Evolutionary conservation across 2,329 filamentous ascomycete species (phyloP), one percentile per base, ranked within the genome.

Genomic region (Cordyceps sp.): DNA sequence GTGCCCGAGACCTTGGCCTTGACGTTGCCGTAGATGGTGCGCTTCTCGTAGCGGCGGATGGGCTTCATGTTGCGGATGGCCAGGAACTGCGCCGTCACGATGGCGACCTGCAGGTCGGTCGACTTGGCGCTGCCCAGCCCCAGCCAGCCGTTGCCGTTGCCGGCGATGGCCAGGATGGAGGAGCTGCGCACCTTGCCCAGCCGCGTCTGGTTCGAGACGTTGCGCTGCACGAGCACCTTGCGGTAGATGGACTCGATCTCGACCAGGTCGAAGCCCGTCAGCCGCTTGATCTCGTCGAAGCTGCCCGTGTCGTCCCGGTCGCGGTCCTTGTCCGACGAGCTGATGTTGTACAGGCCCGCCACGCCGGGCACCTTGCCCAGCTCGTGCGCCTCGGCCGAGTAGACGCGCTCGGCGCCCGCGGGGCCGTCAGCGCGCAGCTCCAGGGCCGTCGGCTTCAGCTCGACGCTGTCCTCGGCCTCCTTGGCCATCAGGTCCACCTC

Each of bases 41-140:
- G 67, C 45, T 84, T 69, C 63, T 98, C 90, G 51, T 96, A 98
- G 36, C 88, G 68, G 31, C 75, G 73, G 34, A 98, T 73, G n/a
- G 90, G 86, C 61, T 74, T 73, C 82, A 98, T 85, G 62, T 90
- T 94, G 48, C 79, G 68, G 44, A 96, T 81, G 17, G 90, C 88
- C 41, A 78, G 66, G 58, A 85, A 73, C 54, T 70, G 73, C 28
- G 85, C 80, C 59, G 92, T 84, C 40, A 66, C 59, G 25, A 58
- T 53, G 1, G 82, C 83, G 36, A 81, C 73, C 21, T 64, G 58
- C 1, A 62, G 47, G 55, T 94, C 85, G 19, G 76, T 73, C 9
- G 79, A 78, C 64, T 96, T 98, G 44, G 82, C 86, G 57, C 88
- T 80, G 35, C 90, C 90, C 37, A 96, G 66, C 10, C 90, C 90